A percentile compares a stretch with the other conserved stretches of the same genome.
phyloP scores from a whole-genome alignment of 2,329 filamentous ascomycete genomes.

The Exophiala spinifera region DNA sequence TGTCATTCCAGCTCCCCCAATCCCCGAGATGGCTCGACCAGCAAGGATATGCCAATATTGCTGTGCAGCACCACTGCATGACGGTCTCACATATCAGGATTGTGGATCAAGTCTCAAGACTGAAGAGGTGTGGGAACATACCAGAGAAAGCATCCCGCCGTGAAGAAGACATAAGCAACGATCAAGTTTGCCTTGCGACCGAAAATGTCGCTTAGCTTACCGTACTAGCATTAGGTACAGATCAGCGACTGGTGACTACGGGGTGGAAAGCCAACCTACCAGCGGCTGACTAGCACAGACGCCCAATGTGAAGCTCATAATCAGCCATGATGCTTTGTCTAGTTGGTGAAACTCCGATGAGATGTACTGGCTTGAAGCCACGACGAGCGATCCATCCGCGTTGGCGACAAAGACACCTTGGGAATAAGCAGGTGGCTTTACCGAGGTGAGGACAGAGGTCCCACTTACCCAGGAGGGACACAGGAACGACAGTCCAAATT shows the following conservation, averaged over 20 bases:
- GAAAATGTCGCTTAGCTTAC: constrained; percentile 46
- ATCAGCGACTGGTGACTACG: too few relatives aligned
- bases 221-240: constrained; percentile 31
- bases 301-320: constrained; percentile 45
- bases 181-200: constrained; percentile 43
- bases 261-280: too few relatives aligned
- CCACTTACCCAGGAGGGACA: not conserved
- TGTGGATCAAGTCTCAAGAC: not conserved
- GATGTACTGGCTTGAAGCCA: constrained; percentile 61
- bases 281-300: constrained; percentile 41
- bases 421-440: too few relatives aligned
- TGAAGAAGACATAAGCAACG: constrained; percentile 41
- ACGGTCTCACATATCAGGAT: too few relatives aligned
- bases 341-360: constrained; percentile 46
- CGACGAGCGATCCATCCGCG: constrained; percentile 61
- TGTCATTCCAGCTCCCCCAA: constrained; percentile 46
- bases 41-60: constrained; percentile 37
- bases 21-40: constrained; percentile 42
- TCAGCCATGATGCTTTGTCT: constrained; percentile 43
- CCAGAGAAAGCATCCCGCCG: constrained; percentile 37
- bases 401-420: constrained; percentile 62
- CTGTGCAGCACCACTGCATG: constrained; percentile 36
- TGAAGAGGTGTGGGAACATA: constrained; percentile 14
- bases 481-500: constrained; percentile 11
- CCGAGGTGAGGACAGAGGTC: too few relatives aligned